These are phyloP conservation scores for Jackrogersella minutella DNA, from an alignment of 495 filamentous ascomycete genomes.

Conservation along the genomic window DNA sequence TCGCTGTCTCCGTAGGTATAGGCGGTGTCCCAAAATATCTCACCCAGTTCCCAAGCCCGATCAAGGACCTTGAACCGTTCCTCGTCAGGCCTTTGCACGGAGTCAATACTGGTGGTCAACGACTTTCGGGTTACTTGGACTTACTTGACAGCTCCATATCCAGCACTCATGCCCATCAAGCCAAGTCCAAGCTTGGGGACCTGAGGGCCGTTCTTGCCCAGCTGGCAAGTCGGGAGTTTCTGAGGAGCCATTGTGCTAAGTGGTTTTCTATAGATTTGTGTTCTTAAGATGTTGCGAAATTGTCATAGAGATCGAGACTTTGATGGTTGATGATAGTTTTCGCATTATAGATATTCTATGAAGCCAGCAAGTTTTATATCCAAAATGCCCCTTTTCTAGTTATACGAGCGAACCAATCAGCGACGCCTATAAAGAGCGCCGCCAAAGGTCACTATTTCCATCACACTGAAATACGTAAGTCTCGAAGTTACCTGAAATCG, in stretches of 20 bases:
- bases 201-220: slow-evolving; percentile 63
- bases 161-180: slow-evolving; percentile 60
- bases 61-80: slow-evolving; percentile 59
- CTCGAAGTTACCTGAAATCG: too few species aligned
- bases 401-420: background rate
- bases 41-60: slow-evolving; percentile 56
- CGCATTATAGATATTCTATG: background rate
- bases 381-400: background rate
- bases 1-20: slow-evolving; percentile 60
- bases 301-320: background rate
- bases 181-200: slow-evolving; percentile 65
- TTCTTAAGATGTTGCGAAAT: background rate
- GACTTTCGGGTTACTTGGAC: background rate
- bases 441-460: background rate
- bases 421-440: background rate
- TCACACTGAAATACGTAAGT: background rate
- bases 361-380: slow-evolving; percentile 7
- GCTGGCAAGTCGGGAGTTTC: slow-evolving; percentile 44
- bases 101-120: background rate
- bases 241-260: slow-evolving; percentile 19
- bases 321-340: background rate
- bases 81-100: slow-evolving; percentile 45
- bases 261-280: background rate
- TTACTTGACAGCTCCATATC: slow-evolving; percentile 54
- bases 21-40: slow-evolving; percentile 61